Evolutionary conservation across 2,329 filamentous ascomycete species (phyloP).

Genomic region (Aureobasidium melanogenum): DNA sequence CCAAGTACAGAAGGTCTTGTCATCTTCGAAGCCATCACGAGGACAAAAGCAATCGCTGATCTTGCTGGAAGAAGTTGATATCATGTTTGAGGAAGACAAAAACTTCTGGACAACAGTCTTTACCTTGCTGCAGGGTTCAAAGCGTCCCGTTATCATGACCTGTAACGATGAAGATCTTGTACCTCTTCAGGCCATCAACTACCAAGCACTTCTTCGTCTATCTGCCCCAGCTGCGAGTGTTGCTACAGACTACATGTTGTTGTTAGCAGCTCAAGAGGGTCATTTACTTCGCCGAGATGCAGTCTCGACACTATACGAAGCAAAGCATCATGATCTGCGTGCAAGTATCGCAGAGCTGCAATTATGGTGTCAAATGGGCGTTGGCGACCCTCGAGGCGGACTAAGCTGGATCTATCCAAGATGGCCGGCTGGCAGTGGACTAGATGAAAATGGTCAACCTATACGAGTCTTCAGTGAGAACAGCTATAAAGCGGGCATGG

Average conservation of each 20-base stretch:
- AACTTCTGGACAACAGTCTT: slow-evolving; percentile 85
- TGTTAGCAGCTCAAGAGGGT: slow-evolving; percentile 81
- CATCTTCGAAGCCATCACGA: slow-evolving; percentile 23
- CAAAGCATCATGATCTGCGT: slow-evolving; percentile 64
- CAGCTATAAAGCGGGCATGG: slow-evolving; percentile 73
- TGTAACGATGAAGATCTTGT: slow-evolving; percentile 88
- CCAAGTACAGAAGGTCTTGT: slow-evolving; percentile 20
- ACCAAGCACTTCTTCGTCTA: slow-evolving; percentile 80
- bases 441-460: slow-evolving; percentile 57
- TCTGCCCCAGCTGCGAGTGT: slow-evolving; percentile 55
- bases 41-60: slow-evolving; percentile 88
- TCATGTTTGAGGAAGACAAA: slow-evolving; percentile 91
- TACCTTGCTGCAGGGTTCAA: slow-evolving; percentile 71
- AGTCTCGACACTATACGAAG: slow-evolving; percentile 60
- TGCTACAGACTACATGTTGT: slow-evolving; percentile 69
- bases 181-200: slow-evolving; percentile 61
- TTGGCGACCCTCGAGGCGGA: slow-evolving; percentile 81
- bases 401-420: slow-evolving; percentile 81
- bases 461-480: slow-evolving; percentile 72
- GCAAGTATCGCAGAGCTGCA: slow-evolving; percentile 76
- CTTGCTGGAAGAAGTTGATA: slow-evolving; percentile 83
- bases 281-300: slow-evolving; percentile 64
- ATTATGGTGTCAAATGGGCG: slow-evolving; percentile 94
- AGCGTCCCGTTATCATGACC: slow-evolving; percentile 86
- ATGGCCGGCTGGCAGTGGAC: slow-evolving; percentile 63